Evolutionary conservation across 2,329 filamentous ascomycete genomes (phyloP).

Genomic region (Ascochyta pisi): DNA sequence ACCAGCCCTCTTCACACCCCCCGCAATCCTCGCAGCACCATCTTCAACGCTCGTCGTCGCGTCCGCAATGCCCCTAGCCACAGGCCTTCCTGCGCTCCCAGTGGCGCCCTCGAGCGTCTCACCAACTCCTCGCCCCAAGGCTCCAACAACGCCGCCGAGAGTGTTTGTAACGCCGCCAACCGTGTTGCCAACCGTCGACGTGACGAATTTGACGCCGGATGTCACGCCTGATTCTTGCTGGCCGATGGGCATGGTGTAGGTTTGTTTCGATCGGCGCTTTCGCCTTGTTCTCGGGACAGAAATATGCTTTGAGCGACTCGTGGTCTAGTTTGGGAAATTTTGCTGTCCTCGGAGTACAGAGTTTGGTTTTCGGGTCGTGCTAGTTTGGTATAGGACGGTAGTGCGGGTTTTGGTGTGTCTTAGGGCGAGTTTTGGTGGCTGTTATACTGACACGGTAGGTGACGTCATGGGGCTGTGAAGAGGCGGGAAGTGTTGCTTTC

Average conservation of each 20-base stretch:
- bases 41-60: constrained; percentile 56
- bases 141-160: constrained; percentile 60
- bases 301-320: background rate
- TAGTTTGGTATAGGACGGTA: constrained; percentile 9
- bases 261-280: constrained; percentile 2
- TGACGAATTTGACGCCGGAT: constrained; percentile 62
- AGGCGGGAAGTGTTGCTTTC: background rate
- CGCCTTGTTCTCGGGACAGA: background rate
- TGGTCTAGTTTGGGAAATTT: background rate
- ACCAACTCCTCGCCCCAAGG: constrained; percentile 53
- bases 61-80: constrained; percentile 52
- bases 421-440: constrained; percentile 4
- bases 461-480: constrained; percentile 16
- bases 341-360: background rate
- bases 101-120: constrained; percentile 56
- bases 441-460: constrained; percentile 7
- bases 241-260: constrained; percentile 43
- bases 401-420: constrained; percentile 1
- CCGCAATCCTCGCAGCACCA: constrained; percentile 51
- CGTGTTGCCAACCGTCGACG: constrained; percentile 62
- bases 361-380: constrained; percentile 12
- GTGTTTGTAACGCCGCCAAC: constrained; percentile 62
- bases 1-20: constrained; percentile 56
- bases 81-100: constrained; percentile 51
- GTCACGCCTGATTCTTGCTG: constrained; percentile 55